Conservation (phyloP, 2,329 filamentous ascomycete genomes). For the Penicillium sp. region DNA sequence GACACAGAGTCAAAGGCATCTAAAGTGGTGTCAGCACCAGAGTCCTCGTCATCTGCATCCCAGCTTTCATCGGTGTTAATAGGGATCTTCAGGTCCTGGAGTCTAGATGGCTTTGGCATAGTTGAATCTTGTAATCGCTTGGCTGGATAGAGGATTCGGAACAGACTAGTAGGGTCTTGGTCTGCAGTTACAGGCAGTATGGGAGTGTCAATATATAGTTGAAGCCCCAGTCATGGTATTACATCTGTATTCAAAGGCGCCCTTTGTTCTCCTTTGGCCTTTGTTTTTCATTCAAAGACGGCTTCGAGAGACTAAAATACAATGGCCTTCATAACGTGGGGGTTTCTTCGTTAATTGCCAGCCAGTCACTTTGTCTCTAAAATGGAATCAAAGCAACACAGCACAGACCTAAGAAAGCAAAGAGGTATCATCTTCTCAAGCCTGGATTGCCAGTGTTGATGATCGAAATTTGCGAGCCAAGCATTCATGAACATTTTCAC, state of each 20-base stretch:
- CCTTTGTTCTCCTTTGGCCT: neutral
- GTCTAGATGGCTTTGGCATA: neutral
- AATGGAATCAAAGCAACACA: neutral
- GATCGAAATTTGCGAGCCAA: neutral
- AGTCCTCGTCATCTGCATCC: slow-evolving; percentile 4
- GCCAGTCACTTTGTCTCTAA: neutral
- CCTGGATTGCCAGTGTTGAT: no score
- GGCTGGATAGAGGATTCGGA: neutral
- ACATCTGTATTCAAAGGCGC: neutral
- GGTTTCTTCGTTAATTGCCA: neutral
- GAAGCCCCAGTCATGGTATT: no score
- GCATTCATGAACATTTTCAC: neutral
- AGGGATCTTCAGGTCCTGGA: neutral
- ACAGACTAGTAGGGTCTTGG: neutral
- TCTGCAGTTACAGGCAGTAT: neutral
- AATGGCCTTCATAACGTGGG: neutral
- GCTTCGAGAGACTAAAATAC: neutral
- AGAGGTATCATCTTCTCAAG: neutral
- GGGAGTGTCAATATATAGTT: neutral
- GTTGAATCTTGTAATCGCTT: neutral
- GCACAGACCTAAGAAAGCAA: neutral
- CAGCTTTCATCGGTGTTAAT: neutral
- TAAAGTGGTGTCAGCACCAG: neutral
- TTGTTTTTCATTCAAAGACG: neutral
- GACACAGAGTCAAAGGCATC: neutral